These are phyloP conservation scores for Apiospora saccharicola DNA, from an alignment of 2,329 filamentous ascomycete genomes.

Conservation along the genomic window DNA sequence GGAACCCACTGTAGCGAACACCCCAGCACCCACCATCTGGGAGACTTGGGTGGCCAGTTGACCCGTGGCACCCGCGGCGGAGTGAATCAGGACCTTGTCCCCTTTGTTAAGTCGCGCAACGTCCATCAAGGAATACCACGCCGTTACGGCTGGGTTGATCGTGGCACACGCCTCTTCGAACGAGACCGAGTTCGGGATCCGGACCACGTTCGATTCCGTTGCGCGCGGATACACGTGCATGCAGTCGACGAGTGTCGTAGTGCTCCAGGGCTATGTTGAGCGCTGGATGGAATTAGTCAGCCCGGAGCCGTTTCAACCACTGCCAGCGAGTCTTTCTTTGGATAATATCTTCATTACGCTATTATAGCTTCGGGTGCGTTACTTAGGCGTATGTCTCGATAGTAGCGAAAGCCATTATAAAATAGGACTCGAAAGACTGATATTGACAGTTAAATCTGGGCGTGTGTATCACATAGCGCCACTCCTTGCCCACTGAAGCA, in stretches of 20 bases:
- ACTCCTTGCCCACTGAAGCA: no score
- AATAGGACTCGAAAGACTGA: no score
- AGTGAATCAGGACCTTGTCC: conserved; percentile 26
- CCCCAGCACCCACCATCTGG: not conserved
- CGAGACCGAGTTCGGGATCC: not conserved
- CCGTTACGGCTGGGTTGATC: not conserved
- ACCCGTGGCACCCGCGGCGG: conserved; percentile 26
- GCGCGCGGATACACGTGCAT: conserved; percentile 29
- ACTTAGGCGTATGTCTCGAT: no score
- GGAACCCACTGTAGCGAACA: conserved; percentile 4
- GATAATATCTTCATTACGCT: no score
- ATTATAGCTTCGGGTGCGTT: no score
- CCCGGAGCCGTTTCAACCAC: no score
- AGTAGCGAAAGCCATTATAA: no score
- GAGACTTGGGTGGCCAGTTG: not conserved
- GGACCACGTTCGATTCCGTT: conserved; percentile 35
- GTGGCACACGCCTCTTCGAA: not conserved
- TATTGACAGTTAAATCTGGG: no score
- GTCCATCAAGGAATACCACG: not conserved
- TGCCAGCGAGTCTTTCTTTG: no score
- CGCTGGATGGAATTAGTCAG: no score
- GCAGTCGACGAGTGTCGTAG: conserved; percentile 25
- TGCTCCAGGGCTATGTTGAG: no score
- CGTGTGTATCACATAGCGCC: no score
- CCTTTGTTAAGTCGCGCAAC: not conserved